Conservation (phyloP, 805 yeast genomes). For the Isabelozyma heimii region DNA sequence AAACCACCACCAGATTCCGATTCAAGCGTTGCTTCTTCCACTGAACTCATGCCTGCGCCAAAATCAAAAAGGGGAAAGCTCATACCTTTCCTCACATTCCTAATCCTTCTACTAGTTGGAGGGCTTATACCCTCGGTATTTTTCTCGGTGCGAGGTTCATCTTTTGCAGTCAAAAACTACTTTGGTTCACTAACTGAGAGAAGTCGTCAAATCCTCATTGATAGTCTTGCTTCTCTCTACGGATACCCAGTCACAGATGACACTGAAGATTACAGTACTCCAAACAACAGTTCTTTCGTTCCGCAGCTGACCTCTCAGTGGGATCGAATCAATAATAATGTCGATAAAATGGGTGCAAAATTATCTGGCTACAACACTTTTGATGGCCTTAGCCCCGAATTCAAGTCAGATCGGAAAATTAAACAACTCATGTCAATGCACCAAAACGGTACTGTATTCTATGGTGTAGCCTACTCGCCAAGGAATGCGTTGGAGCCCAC, state of each 20-base stretch:
- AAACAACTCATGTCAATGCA: constrained; percentile 31
- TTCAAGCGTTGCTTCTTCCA: background rate
- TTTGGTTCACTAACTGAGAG: background rate
- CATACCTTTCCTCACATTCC: constrained; percentile 2
- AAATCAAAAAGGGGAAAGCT: background rate
- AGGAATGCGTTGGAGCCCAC: constrained; percentile 47
- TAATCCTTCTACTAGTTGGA: constrained; percentile 10
- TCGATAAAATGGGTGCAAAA: constrained; percentile 5
- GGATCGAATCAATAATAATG: background rate
- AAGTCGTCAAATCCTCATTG: background rate
- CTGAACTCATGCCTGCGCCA: background rate
- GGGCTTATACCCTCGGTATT: constrained; percentile 20
- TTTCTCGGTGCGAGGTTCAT: background rate
- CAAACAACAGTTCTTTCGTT: background rate
- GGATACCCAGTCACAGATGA: background rate
- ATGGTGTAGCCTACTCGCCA: constrained; percentile 65
- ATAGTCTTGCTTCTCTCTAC: background rate
- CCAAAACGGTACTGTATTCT: constrained; percentile 31
- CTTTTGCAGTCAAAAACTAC: background rate
- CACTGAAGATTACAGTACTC: background rate
- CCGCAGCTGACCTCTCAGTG: background rate
- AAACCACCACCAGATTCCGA: background rate
- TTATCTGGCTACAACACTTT: constrained; percentile 7
- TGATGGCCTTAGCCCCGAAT: constrained; percentile 28
- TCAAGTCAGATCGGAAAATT: constrained; percentile 32